Percentiles rank a stretch among this genome's conserved stretches.
phyloP scores from a whole-genome alignment of 495 filamentous ascomycete genomes.

The Pyronema domesticum region DNA sequence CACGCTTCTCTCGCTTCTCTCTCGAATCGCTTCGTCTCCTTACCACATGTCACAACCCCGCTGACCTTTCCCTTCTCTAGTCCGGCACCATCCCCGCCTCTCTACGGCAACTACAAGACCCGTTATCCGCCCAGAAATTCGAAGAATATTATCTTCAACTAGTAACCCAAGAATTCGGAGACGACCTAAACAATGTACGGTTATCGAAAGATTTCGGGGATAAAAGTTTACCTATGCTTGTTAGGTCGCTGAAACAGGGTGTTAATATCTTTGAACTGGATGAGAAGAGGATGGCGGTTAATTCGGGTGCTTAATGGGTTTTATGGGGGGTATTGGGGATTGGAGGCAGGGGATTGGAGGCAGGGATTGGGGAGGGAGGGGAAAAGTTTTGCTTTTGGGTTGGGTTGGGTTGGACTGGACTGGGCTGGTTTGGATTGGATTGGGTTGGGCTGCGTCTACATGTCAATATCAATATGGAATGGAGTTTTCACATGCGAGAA shows the following conservation, averaged over 20 bases:
- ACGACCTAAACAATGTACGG: slow-evolving; percentile 51
- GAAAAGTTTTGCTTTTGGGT: too few relatives aligned
- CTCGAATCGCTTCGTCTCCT: not conserved
- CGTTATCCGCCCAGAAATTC: slow-evolving; percentile 32
- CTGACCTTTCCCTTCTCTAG: slow-evolving; percentile 1
- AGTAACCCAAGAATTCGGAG: slow-evolving; percentile 48
- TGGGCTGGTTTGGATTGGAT: too few relatives aligned
- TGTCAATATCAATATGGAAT: too few relatives aligned
- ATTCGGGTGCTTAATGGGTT: not conserved
- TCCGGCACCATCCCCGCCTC: slow-evolving; percentile 15
- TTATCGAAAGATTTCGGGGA: slow-evolving; percentile 45
- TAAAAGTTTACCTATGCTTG: slow-evolving; percentile 40
- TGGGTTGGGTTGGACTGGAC: too few relatives aligned
- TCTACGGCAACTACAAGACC: slow-evolving; percentile 22
- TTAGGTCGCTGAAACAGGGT: slow-evolving; percentile 49
- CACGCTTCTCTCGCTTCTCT: not conserved
- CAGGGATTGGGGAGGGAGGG: not conserved
- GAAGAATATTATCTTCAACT: slow-evolving; percentile 46
- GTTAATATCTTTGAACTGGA: slow-evolving; percentile 19
- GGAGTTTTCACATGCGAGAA: not conserved
- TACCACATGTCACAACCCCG: not conserved
- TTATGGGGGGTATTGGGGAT: not conserved
- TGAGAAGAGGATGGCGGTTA: slow-evolving; percentile 15
- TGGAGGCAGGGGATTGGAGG: not conserved
- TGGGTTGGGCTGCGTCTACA: too few relatives aligned